Percentiles rank a stretch among this genome's conserved stretches.
Evolutionary conservation across 2,329 filamentous ascomycete species (phyloP).

Genomic region (Pseudogymnoascus sp.): DNA sequence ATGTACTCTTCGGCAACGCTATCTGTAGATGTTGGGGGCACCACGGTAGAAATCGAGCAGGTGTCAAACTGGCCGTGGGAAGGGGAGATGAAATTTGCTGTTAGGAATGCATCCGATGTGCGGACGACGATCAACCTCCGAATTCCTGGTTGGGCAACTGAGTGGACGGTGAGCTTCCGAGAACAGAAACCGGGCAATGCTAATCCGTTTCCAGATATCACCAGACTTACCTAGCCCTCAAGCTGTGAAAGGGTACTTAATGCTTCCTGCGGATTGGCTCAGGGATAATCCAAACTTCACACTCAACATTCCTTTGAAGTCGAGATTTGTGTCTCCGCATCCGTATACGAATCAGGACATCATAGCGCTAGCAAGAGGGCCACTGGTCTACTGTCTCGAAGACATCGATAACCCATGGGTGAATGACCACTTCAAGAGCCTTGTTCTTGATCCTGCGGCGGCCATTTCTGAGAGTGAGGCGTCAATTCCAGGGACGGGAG

Average conservation of each 20-base stretch:
- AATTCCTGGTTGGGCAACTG: conserved; percentile 46
- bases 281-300: conserved; percentile 35
- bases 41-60: conserved; percentile 38
- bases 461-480: conserved; percentile 14
- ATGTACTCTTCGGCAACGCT: conserved; percentile 46
- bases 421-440: conserved; percentile 43
- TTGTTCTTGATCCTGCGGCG: conserved; percentile 16
- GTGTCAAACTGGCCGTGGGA: conserved; percentile 51
- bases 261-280: conserved; percentile 35
- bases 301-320: conserved; percentile 39
- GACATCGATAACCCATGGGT: conserved; percentile 51
- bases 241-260: conserved; percentile 43
- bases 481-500: conserved; percentile 12
- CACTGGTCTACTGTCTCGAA: conserved; percentile 53
- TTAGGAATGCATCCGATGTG: conserved; percentile 29
- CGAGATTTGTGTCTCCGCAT: conserved; percentile 44
- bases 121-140: conserved; percentile 40
- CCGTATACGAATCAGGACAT: conserved; percentile 49
- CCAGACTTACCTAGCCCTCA: conserved; percentile 17
- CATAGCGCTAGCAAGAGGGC: conserved; percentile 46
- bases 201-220: conserved; percentile 10
- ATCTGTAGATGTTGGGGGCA: conserved; percentile 30
- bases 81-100: conserved; percentile 40
- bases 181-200: neutral
- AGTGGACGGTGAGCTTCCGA: conserved; percentile 22